These are phyloP conservation scores for Neurospora pannonica DNA, from an alignment of 495 filamentous ascomycete species.

Conservation along the genomic window DNA sequence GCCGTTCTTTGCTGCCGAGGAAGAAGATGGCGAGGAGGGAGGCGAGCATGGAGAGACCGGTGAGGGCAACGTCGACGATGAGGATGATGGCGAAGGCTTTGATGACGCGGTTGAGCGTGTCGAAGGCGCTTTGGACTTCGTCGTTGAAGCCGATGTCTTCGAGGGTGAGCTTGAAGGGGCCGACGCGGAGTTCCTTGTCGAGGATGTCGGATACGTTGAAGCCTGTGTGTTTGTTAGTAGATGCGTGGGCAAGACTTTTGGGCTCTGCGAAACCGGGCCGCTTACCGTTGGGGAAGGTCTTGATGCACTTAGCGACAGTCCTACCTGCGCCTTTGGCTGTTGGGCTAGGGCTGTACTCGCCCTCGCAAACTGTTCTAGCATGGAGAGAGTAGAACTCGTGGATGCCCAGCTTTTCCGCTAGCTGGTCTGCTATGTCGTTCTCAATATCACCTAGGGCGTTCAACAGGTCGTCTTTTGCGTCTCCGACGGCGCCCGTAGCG, in stretches of 20 bases:
- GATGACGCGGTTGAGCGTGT: slow-evolving; percentile 37
- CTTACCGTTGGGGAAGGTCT: slow-evolving; percentile 43
- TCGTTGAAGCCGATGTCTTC: slow-evolving; percentile 50
- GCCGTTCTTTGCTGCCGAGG: slow-evolving; percentile 16
- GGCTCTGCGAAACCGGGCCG: slow-evolving; percentile 5
- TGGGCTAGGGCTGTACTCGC: slow-evolving; percentile 45
- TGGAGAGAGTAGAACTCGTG: slow-evolving; percentile 70
- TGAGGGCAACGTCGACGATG: slow-evolving; percentile 47
- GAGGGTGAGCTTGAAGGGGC: slow-evolving; percentile 41
- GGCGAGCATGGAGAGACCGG: slow-evolving; percentile 45
- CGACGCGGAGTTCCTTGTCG: slow-evolving; percentile 40
- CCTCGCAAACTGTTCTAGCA: slow-evolving; percentile 59
- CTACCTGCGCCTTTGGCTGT: slow-evolving; percentile 36
- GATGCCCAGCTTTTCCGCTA: slow-evolving; percentile 43
- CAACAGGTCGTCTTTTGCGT: slow-evolving; percentile 23
- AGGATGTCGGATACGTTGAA: slow-evolving; percentile 54
- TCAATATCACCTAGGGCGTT: slow-evolving; percentile 21
- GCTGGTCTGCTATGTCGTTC: slow-evolving; percentile 20
- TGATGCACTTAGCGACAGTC: slow-evolving; percentile 57
- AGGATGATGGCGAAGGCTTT: slow-evolving; percentile 57
- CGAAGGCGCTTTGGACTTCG: slow-evolving; percentile 51
- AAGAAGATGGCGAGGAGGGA: slow-evolving; percentile 35
- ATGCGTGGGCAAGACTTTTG: background rate
- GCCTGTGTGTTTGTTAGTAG: slow-evolving; percentile 7
- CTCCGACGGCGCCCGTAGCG: slow-evolving; percentile 18